Base-by-base conservation (phyloP, 2,329 filamentous ascomycete species). In the Alternaria arbusti region DNA sequence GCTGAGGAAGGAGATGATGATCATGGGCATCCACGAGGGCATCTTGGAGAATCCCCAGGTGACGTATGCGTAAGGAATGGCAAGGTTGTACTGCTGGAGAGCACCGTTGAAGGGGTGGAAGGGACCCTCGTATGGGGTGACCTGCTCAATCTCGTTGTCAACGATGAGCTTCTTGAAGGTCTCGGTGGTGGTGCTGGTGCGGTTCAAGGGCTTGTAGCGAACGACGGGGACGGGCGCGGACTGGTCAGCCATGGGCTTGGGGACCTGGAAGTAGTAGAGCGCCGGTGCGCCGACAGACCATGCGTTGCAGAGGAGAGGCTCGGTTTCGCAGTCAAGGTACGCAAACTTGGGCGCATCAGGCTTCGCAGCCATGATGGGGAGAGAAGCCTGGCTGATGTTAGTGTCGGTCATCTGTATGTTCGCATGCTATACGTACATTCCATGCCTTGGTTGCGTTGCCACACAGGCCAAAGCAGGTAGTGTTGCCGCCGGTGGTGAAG, bases 61-160 rank as follows among this genome's bases (percentile, higher is more conserved):
- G 55, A 86, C 70, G 76, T 92, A 94, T 61, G 86, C 92, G 46
- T 90, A 80, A 43, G 90, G 90, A 56, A 91, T 80, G 30, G 86
- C 83, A 28, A 93, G 72, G 67, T 86, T 85, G 67, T 87, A 85
- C 82, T 91, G 81, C 63, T 88, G 88, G 45, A 91, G 81, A 65
- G 83, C 81, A 66, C 92, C 91, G 73, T 92, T 87, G 76, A 93
- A 91, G 65, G 92, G 92, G 79, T 95, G 92, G 85, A 91, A 93
- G 75, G 85, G 84, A 55, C 91, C 90, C 69, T 92, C 88, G 69
- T 88, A 87, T 9, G 84, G 81, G 25, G 78, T 71, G 20, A 75
- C 76, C 52, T 86, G 75, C 76, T 86, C 79, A 72, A 86, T 89
- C 57, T 81, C 84, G 75, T 88, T 85, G 71, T 90, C 89, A 63